phyloP scores from a whole-genome alignment of 495 filamentous ascomycete species.

The Aspergillus biplanus region DNA sequence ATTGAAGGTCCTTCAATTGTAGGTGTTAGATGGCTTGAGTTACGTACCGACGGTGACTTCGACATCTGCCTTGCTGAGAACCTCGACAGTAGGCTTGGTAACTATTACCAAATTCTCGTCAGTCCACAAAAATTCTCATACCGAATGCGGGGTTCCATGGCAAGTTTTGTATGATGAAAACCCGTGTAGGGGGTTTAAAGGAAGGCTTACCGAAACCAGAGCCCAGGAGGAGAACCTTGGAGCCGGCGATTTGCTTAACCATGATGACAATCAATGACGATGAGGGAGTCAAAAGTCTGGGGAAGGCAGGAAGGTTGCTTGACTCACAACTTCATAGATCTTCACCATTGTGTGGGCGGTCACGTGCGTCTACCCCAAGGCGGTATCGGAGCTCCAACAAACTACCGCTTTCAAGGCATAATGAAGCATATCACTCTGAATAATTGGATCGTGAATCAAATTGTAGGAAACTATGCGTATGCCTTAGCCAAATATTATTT shows the following conservation, averaged over 20 bases:
- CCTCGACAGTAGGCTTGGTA: conserved; percentile 76
- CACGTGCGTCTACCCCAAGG: conserved; percentile 24
- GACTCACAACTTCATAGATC: conserved; percentile 1
- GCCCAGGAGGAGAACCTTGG: conserved; percentile 72
- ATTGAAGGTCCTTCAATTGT: background rate
- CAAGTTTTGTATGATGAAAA: conserved; percentile 3
- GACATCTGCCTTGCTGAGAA: conserved; percentile 74
- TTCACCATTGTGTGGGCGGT: conserved; percentile 17
- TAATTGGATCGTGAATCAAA: background rate
- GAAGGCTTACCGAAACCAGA: conserved; percentile 65
- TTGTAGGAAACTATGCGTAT: background rate
- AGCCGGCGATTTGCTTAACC: conserved; percentile 45
- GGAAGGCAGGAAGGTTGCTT: conserved; percentile 16
- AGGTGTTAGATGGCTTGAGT: background rate
- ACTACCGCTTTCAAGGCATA: background rate
- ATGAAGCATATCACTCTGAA: background rate
- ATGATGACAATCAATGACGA: conserved; percentile 33
- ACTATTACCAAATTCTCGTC: conserved; percentile 41
- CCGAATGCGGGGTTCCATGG: conserved; percentile 36
- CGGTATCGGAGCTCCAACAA: conserved; percentile 24
- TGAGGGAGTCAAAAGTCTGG: conserved; percentile 18
- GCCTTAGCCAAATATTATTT: too few relatives aligned
- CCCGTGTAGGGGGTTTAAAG: background rate
- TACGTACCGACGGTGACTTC: conserved; percentile 80
- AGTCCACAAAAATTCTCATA: conserved; percentile 17